Conservation (phyloP, 202 grass and related monocot genomes). For the Carex arenaria region DNA sequence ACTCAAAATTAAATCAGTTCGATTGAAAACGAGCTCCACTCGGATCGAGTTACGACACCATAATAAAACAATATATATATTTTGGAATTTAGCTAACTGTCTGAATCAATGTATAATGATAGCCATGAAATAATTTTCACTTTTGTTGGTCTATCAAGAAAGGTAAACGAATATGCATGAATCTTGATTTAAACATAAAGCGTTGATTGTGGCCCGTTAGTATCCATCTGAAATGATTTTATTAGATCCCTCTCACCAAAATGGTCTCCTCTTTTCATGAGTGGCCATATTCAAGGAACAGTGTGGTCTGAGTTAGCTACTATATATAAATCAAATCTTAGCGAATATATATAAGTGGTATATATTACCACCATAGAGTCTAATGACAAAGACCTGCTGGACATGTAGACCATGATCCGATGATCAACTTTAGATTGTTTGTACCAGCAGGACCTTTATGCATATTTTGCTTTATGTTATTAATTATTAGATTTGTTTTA, state of each 20-base stretch:
- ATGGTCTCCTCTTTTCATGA: background rate
- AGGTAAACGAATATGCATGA: background rate
- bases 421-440: too few relatives aligned
- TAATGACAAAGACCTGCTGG: too few relatives aligned
- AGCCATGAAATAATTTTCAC: background rate
- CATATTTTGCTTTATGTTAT: too few relatives aligned
- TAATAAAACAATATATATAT: background rate
- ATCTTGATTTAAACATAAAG: background rate
- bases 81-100: background rate
- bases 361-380: too few relatives aligned
- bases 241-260: background rate
- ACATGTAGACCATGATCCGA: too few relatives aligned
- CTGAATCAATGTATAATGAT: background rate
- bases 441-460: too few relatives aligned
- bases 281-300: background rate
- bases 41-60: too few relatives aligned
- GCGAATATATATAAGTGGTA: background rate
- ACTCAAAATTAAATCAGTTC: too few relatives aligned
- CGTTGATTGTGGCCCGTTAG: background rate
- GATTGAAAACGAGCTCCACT: too few relatives aligned
- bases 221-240: slow-evolving; percentile 1
- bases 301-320: background rate
- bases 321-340: background rate
- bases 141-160: background rate
- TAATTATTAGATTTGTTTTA: too few relatives aligned